These are phyloP conservation scores for Macrocybe sp. DNA, from an alignment of 1,284 basidiomycete genomes.

Conservation along the genomic window DNA sequence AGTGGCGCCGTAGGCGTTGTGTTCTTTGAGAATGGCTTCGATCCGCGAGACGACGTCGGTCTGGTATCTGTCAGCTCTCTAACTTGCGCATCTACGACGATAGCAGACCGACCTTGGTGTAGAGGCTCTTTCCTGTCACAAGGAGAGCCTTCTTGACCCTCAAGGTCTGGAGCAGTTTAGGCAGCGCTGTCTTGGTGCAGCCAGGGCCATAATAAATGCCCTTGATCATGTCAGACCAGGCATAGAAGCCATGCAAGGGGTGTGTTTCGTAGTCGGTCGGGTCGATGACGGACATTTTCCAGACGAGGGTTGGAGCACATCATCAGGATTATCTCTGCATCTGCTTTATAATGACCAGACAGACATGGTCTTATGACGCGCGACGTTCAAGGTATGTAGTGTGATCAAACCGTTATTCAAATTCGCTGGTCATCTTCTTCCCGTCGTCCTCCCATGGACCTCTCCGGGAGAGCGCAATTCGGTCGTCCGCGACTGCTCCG, in stretches of 20 bases:
- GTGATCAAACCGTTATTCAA: too few relatives aligned
- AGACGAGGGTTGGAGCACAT: slow-evolving; percentile 1
- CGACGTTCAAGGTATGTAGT: too few relatives aligned
- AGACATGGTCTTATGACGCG: too few relatives aligned
- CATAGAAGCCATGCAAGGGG: slow-evolving; percentile 47
- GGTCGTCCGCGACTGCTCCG: too few relatives aligned
- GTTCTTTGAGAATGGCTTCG: slow-evolving; percentile 50
- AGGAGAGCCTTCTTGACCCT: slow-evolving; percentile 59
- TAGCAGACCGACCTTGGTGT: slow-evolving; percentile 46
- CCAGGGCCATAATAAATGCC: slow-evolving; percentile 68
- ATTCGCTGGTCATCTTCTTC: too few relatives aligned
- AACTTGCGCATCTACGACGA: slow-evolving; percentile 6
- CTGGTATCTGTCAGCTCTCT: slow-evolving; percentile 27
- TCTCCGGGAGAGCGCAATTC: too few relatives aligned
- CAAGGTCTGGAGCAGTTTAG: slow-evolving; percentile 50
- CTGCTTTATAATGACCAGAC: too few relatives aligned
- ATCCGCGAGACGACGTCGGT: slow-evolving; percentile 61
- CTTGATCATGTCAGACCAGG: slow-evolving; percentile 60
- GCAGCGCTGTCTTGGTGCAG: slow-evolving; percentile 52
- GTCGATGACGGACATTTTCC: slow-evolving; percentile 27
- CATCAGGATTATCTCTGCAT: too few relatives aligned
- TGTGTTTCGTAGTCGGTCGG: slow-evolving; percentile 16
- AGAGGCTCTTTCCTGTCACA: slow-evolving; percentile 66
- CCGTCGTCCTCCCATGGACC: too few relatives aligned
- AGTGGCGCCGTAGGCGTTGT: slow-evolving; percentile 55